phyloP scores from a whole-genome alignment of 345 rosid genomes.

The Linum usitatissimum region DNA sequence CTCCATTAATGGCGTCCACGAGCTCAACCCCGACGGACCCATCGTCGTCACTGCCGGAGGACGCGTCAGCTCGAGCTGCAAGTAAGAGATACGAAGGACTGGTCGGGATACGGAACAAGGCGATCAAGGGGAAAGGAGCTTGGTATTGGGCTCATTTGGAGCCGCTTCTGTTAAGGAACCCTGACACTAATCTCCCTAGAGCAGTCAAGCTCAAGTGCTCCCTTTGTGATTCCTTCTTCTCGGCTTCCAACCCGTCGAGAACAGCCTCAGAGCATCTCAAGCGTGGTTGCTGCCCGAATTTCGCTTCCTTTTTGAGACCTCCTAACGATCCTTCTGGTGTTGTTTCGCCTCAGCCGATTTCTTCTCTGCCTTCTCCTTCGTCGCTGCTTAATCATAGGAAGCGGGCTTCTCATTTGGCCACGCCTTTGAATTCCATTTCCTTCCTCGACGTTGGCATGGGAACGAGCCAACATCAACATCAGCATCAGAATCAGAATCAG shows the following conservation, averaged over 20 bases:
- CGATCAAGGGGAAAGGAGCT: constrained; percentile 26
- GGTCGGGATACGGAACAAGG: constrained; percentile 18
- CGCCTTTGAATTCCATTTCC: constrained; percentile 27
- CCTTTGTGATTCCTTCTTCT: constrained; percentile 41
- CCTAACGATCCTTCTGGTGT: constrained; percentile 8
- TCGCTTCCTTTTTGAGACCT: constrained; percentile 21
- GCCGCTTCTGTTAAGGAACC: constrained; percentile 17
- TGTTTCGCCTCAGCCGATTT: constrained; percentile 37
- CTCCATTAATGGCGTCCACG: constrained; percentile 19
- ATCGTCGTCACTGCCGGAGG: constrained; percentile 13
- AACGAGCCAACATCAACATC: background rate
- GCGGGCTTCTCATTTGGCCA: constrained; percentile 22
- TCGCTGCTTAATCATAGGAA: constrained; percentile 25
- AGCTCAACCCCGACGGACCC: constrained; percentile 21
- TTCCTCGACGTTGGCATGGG: constrained; percentile 28
- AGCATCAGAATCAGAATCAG: constrained; percentile 15
- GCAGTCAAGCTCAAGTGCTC: constrained; percentile 45
- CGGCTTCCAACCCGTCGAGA: constrained; percentile 47
- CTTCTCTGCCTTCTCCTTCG: constrained; percentile 31
- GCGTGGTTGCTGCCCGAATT: constrained; percentile 44
- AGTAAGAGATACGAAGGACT: constrained; percentile 23
- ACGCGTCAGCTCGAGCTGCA: constrained; percentile 13
- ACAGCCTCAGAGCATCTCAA: constrained; percentile 52
- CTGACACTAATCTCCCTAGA: constrained; percentile 33
- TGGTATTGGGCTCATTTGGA: constrained; percentile 31